Evolutionary conservation across 2,329 filamentous ascomycete genomes (phyloP).

Genomic region (Cladosporium sphaerospermum): DNA sequence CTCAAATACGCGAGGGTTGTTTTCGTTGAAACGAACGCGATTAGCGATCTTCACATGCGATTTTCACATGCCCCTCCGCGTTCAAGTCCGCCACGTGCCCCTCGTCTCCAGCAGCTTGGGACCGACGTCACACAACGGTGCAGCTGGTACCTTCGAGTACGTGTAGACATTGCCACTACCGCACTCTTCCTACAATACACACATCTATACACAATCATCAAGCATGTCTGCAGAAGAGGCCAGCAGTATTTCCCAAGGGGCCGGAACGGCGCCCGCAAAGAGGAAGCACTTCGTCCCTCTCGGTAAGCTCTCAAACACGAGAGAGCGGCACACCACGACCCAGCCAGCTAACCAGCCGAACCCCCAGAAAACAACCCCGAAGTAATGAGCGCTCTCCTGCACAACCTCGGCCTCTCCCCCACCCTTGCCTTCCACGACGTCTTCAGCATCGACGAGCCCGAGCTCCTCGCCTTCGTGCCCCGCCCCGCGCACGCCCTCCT

Average conservation of each 20-base stretch:
- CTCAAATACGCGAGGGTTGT: too few species aligned
- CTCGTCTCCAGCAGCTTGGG: too few species aligned
- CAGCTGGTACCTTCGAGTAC: too few species aligned
- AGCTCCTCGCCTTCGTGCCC: slow-evolving; percentile 78
- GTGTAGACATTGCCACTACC: too few species aligned
- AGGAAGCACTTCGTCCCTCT: slow-evolving; percentile 24
- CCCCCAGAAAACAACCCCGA: slow-evolving; percentile 67
- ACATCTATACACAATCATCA: background rate
- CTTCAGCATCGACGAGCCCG: slow-evolving; percentile 79
- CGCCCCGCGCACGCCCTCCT: slow-evolving; percentile 83
- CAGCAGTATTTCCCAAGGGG: background rate
- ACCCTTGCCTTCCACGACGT: slow-evolving; percentile 80
- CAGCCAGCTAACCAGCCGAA: background rate
- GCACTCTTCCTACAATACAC: too few species aligned
- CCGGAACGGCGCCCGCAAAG: background rate
- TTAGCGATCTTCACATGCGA: too few species aligned
- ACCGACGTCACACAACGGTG: too few species aligned
- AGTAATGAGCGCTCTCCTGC: slow-evolving; percentile 77
- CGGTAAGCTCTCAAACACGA: slow-evolving; percentile 13
- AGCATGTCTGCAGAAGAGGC: background rate
- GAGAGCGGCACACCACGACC: background rate
- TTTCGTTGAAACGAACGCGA: too few species aligned
- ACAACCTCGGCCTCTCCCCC: slow-evolving; percentile 75
- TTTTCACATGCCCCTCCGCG: too few species aligned
- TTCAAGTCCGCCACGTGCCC: too few species aligned